These are phyloP conservation scores for Cladosporium sp. DNA, from an alignment of 2,329 filamentous ascomycete species.

Conservation along the genomic window DNA sequence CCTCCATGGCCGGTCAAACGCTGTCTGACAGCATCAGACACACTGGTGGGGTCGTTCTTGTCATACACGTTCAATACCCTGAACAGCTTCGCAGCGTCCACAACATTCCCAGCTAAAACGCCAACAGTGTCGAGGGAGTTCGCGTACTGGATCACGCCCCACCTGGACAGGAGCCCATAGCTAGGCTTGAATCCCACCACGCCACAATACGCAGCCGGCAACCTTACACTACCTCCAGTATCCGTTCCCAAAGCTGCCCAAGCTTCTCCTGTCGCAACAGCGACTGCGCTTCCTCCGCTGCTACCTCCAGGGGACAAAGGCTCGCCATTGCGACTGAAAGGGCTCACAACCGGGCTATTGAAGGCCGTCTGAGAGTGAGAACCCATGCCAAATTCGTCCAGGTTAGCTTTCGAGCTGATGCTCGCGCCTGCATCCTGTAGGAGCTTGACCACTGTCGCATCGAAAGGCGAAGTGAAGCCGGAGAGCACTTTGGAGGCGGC, in stretches of 20 bases:
- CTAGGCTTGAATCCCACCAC: conserved; percentile 84
- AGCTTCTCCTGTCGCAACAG: conserved; percentile 61
- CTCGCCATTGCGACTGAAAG: conserved; percentile 29
- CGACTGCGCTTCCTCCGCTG: conserved; percentile 87
- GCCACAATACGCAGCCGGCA: conserved; percentile 82
- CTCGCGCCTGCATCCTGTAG: conserved; percentile 58
- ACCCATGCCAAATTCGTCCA: conserved; percentile 96
- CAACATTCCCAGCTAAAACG: conserved; percentile 55
- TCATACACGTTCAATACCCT: conserved; percentile 55
- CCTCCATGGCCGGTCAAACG: conserved; percentile 26
- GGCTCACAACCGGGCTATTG: conserved; percentile 59
- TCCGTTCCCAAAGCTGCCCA: conserved; percentile 80
- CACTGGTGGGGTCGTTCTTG: conserved; percentile 57
- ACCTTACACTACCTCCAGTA: conserved; percentile 80
- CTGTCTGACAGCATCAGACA: conserved; percentile 12
- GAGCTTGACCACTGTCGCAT: conserved; percentile 71
- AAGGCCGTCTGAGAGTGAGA: conserved; percentile 68
- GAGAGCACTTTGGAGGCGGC: conserved; percentile 71
- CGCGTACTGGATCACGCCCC: conserved; percentile 83
- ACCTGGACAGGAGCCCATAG: conserved; percentile 79
- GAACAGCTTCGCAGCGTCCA: conserved; percentile 41
- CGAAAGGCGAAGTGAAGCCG: conserved; percentile 66
- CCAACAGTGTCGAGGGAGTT: conserved; percentile 91
- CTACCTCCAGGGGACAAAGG: conserved; percentile 72
- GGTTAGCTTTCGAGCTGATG: conserved; percentile 75